A percentile compares a stretch with the other conserved stretches of the same genome.
phyloP scores from a whole-genome alignment of 768 basidiomycete genomes.

The Lentinus brumalis region DNA sequence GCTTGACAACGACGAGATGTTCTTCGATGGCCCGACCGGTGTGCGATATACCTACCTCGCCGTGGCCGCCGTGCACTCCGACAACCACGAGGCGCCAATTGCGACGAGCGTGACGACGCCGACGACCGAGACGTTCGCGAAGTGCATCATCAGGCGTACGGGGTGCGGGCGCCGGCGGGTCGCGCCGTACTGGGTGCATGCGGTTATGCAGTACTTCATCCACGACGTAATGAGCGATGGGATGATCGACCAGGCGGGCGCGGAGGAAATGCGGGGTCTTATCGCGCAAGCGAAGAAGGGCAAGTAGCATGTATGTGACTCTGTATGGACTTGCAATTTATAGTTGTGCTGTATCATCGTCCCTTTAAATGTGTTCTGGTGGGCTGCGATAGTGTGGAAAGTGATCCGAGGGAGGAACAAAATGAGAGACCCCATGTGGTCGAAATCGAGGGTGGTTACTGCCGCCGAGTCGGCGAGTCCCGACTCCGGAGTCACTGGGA shows the following conservation, averaged over 20 bases:
- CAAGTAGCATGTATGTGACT: background rate
- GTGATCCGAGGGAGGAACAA: no score
- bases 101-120: slow-evolving; percentile 15
- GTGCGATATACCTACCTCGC: slow-evolving; percentile 27
- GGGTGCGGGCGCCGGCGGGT: slow-evolving; percentile 25
- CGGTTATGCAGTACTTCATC: slow-evolving; percentile 12
- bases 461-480: no score
- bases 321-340: no score
- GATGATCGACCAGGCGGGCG: slow-evolving; percentile 8
- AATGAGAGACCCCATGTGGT: no score
- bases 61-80: slow-evolving; percentile 26
- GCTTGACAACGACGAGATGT: slow-evolving; percentile 28
- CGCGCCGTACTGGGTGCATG: slow-evolving; percentile 25
- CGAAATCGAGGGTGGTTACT: no score
- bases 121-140: slow-evolving; percentile 22
- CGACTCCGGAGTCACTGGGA: no score
- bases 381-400: no score
- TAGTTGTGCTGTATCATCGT: no score
- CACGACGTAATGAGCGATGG: slow-evolving; percentile 14
- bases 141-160: slow-evolving; percentile 20
- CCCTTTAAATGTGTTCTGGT: no score
- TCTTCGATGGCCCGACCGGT: slow-evolving; percentile 18
- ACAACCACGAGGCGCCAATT: slow-evolving; percentile 6
- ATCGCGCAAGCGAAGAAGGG: slow-evolving; percentile 7
- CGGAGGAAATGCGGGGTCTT: slow-evolving; percentile 13